phyloP scores from a whole-genome alignment of 192 early-diverging fungal species.

The Dissophora ornata region DNA sequence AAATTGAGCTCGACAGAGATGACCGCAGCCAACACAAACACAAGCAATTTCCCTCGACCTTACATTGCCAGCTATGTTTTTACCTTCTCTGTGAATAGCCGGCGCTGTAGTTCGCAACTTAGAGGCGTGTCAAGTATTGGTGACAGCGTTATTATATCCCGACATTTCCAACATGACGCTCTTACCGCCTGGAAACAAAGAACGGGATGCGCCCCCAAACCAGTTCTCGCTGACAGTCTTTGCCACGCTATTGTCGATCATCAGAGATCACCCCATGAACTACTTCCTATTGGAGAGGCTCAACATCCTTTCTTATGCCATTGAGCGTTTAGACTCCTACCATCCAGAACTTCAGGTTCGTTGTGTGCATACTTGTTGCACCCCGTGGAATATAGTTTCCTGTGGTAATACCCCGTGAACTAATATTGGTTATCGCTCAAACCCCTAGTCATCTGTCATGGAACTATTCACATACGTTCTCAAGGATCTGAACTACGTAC shows the following conservation, averaged over 20 bases:
- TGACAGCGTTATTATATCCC: slow-evolving; percentile 57
- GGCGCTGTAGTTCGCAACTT: slow-evolving; percentile 62
- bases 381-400: too few relatives aligned
- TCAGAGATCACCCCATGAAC: slow-evolving; percentile 65
- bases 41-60: not conserved
- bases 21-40: not conserved
- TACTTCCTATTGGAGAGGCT: slow-evolving; percentile 67
- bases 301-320: slow-evolving; percentile 61
- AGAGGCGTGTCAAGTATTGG: slow-evolving; percentile 60
- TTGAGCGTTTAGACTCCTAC: slow-evolving; percentile 65
- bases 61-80: too few relatives aligned
- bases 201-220: slow-evolving; percentile 30
- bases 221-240: slow-evolving; percentile 49
- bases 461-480: slow-evolving; percentile 66
- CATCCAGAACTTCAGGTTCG: slow-evolving; percentile 57
- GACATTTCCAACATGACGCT: slow-evolving; percentile 43
- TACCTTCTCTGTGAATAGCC: too few relatives aligned
- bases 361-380: not conserved
- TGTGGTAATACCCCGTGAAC: too few relatives aligned
- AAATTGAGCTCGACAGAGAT: not conserved
- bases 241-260: slow-evolving; percentile 45
- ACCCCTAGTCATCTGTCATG: slow-evolving; percentile 57
- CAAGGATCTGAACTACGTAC: slow-evolving; percentile 70
- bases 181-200: slow-evolving; percentile 26
- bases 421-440: not conserved